A percentile compares a stretch with the other conserved stretches of the same genome.
phyloP scores from a whole-genome alignment of 768 basidiomycete species.

The Amanita inopinata region DNA sequence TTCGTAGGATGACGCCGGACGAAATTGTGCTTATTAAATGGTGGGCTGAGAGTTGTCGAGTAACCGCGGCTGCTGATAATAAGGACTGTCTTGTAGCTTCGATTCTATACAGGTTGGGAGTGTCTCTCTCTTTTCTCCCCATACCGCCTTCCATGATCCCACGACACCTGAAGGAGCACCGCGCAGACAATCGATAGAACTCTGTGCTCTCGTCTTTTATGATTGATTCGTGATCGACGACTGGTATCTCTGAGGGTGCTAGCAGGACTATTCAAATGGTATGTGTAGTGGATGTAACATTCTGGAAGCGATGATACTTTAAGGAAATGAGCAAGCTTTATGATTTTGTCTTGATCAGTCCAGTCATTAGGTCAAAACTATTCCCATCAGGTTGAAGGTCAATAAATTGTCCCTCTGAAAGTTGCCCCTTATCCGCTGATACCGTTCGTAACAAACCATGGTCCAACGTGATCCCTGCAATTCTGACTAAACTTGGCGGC shows the following conservation, averaged over 20 bases:
- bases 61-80: background rate
- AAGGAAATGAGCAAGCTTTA: conserved; percentile 16
- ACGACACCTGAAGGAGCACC: conserved; percentile 33
- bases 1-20: conserved; percentile 34
- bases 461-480: conserved; percentile 79
- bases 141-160: conserved; percentile 41
- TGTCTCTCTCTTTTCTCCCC: conserved; percentile 39
- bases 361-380: conserved; percentile 91
- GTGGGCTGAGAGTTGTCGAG: conserved; percentile 18
- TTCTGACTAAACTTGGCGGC: conserved; percentile 63
- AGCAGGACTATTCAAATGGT: no score
- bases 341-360: conserved; percentile 59
- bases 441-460: conserved; percentile 81
- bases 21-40: conserved; percentile 47
- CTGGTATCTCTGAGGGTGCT: no score
- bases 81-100: conserved; percentile 18
- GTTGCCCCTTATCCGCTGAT: conserved; percentile 19
- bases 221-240: no score
- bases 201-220: conserved; percentile 45
- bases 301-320: no score
- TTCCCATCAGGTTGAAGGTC: conserved; percentile 97
- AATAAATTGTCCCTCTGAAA: conserved; percentile 42
- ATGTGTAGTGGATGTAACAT: no score
- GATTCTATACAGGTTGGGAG: conserved; percentile 31
- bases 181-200: conserved; percentile 40